Evolutionary conservation across 345 rosid genomes (phyloP).

Genomic region (Boechera stricta): DNA sequence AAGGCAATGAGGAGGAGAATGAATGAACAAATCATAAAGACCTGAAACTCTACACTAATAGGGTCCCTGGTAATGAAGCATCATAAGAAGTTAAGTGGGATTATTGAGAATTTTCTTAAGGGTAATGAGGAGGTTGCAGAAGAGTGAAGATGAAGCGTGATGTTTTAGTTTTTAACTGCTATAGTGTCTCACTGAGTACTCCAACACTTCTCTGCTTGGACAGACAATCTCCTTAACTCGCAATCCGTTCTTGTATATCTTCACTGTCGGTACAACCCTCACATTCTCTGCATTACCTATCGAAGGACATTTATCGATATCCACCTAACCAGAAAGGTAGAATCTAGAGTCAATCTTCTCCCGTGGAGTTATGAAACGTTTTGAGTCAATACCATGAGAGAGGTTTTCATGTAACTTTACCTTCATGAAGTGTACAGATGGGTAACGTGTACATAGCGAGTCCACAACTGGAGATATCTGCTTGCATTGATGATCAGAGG

Average conservation of each 20-base stretch:
- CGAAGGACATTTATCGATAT: slow-evolving; percentile 45
- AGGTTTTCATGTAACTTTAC: slow-evolving; percentile 45
- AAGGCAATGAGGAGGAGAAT: slow-evolving; percentile 42
- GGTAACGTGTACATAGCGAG: slow-evolving; percentile 76
- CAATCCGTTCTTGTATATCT: slow-evolving; percentile 45
- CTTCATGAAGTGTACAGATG: slow-evolving; percentile 90
- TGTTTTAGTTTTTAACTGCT: slow-evolving; percentile 57
- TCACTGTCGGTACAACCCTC: slow-evolving; percentile 44
- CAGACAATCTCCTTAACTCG: slow-evolving; percentile 47
- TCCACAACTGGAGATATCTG: slow-evolving; percentile 82
- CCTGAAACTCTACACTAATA: slow-evolving; percentile 42
- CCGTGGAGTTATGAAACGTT: neutral
- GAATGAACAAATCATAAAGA: slow-evolving; percentile 47
- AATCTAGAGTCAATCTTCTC: slow-evolving; percentile 6
- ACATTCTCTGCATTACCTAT: slow-evolving; percentile 45
- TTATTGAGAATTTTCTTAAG: slow-evolving; percentile 9
- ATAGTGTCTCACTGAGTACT: slow-evolving; percentile 73
- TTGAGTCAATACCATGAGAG: neutral
- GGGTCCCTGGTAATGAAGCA: slow-evolving; percentile 27
- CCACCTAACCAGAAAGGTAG: slow-evolving; percentile 37
- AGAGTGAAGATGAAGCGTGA: neutral
- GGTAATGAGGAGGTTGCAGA: slow-evolving; percentile 14
- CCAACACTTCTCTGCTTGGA: slow-evolving; percentile 48
- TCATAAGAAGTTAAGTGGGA: slow-evolving; percentile 28
- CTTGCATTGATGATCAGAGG: slow-evolving; percentile 71